Percentiles rank a stretch among this genome's conserved stretches.
These are phyloP conservation scores for Sphagnum tenellum DNA, from an alignment of 225 moss, liverwort and hornwort species.

Conservation along the genomic window DNA sequence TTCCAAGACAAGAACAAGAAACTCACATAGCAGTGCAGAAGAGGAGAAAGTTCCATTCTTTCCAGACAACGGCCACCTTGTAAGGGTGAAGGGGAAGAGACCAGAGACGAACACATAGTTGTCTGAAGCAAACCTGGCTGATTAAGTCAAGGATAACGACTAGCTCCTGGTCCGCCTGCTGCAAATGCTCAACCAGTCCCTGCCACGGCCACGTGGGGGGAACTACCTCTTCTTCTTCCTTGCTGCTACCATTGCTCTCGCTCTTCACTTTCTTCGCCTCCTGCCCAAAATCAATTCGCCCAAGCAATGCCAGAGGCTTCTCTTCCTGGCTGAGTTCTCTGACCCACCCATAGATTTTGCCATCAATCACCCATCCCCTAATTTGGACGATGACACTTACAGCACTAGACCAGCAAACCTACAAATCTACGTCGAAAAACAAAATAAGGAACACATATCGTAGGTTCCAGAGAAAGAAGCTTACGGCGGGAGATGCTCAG, in stretches of 20 bases:
- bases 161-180: conserved; percentile 85
- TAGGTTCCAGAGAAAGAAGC: background rate
- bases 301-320: conserved; percentile 73
- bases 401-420: background rate
- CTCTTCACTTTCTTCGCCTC: conserved; percentile 76
- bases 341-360: conserved; percentile 3
- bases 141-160: conserved; percentile 83
- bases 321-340: conserved; percentile 78
- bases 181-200: conserved; percentile 74
- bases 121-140: conserved; percentile 35
- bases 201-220: conserved; percentile 84
- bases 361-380: too few species aligned
- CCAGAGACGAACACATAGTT: too few species aligned
- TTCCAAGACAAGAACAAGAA: too few species aligned
- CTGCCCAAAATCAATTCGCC: conserved; percentile 89
- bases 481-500: conserved; percentile 74
- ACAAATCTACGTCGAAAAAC: background rate
- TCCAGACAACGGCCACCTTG: background rate
- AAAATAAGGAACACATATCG: background rate
- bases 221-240: conserved; percentile 48
- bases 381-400: background rate
- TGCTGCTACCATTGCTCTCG: conserved; percentile 47
- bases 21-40: too few species aligned
- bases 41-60: background rate
- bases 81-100: too few species aligned